A percentile compares a stretch with the other conserved stretches of the same genome.
phyloP scores from a whole-genome alignment of 2,329 filamentous ascomycete species.

The Neofusicoccum laricinum region DNA sequence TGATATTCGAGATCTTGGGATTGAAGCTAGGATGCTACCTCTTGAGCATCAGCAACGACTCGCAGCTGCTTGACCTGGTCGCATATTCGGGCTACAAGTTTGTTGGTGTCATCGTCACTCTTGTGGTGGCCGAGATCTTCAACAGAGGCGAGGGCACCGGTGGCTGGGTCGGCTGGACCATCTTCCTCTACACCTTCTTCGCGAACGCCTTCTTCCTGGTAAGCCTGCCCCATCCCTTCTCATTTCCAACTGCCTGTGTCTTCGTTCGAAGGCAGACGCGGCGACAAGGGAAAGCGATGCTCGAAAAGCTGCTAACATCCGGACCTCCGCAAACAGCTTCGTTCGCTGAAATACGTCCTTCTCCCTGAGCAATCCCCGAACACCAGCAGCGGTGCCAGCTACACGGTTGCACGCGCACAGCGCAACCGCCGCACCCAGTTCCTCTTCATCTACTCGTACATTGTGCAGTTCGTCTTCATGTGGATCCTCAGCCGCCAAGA shows the following conservation, averaged over 20 bases:
- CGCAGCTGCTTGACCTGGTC: slow-evolving; percentile 87
- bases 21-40: slow-evolving; percentile 93
- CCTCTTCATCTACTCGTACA: slow-evolving; percentile 89
- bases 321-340: slow-evolving; percentile 58
- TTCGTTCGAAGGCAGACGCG: background rate
- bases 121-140: slow-evolving; percentile 73
- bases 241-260: background rate
- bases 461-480: slow-evolving; percentile 94
- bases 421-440: slow-evolving; percentile 87
- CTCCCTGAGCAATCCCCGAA: slow-evolving; percentile 76
- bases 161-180: slow-evolving; percentile 81
- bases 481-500: slow-evolving; percentile 49
- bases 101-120: slow-evolving; percentile 89
- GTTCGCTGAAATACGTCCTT: slow-evolving; percentile 92
- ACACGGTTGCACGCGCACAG: slow-evolving; percentile 77
- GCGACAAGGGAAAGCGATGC: background rate
- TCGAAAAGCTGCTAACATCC: slow-evolving; percentile 3
- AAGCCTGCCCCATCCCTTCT: slow-evolving; percentile 34
- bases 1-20: slow-evolving; percentile 83
- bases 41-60: slow-evolving; percentile 88
- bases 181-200: slow-evolving; percentile 88
- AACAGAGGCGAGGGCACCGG: slow-evolving; percentile 79
- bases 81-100: slow-evolving; percentile 99
- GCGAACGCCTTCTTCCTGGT: slow-evolving; percentile 96
- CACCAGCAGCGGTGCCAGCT: slow-evolving; percentile 56